Evolutionary conservation across 495 filamentous ascomycete species (phyloP).

Genomic region (Xylaria acuta): DNA sequence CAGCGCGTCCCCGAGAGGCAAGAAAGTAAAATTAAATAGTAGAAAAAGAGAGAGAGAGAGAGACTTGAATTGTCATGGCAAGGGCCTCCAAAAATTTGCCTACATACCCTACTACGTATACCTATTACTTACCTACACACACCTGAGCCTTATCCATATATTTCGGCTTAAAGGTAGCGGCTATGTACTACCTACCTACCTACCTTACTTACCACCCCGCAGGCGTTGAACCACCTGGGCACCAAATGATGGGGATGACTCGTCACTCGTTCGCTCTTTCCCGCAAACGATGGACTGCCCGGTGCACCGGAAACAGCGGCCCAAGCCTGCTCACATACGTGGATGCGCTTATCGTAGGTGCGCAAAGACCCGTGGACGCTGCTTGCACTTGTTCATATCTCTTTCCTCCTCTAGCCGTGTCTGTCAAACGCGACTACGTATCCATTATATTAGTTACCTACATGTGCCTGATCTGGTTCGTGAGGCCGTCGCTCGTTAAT

Average conservation of each 20-base stretch:
- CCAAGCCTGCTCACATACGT: background rate
- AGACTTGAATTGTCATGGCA: background rate
- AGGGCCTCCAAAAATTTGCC: background rate
- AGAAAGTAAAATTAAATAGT: background rate
- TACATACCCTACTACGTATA: background rate
- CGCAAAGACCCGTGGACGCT: background rate
- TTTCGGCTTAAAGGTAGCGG: too few species aligned
- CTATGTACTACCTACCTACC: background rate
- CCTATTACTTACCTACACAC: background rate
- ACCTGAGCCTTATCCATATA: background rate
- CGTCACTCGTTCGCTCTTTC: constrained; percentile 5
- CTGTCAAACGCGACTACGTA: constrained; percentile 6
- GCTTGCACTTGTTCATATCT: background rate
- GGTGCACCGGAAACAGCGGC: background rate
- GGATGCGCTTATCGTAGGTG: background rate
- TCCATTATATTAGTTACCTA: background rate
- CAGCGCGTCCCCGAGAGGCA: background rate
- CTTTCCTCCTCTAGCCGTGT: constrained; percentile 7
- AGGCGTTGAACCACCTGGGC: too few species aligned
- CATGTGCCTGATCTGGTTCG: background rate
- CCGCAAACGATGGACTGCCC: background rate
- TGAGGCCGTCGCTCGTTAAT: constrained; percentile 8
- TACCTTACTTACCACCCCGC: too few species aligned
- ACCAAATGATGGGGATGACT: too few species aligned
- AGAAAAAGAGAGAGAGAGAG: background rate